Evolutionary conservation across 2,329 filamentous ascomycete genomes (phyloP).

Genomic region (Neocatenulostroma microsporum): DNA sequence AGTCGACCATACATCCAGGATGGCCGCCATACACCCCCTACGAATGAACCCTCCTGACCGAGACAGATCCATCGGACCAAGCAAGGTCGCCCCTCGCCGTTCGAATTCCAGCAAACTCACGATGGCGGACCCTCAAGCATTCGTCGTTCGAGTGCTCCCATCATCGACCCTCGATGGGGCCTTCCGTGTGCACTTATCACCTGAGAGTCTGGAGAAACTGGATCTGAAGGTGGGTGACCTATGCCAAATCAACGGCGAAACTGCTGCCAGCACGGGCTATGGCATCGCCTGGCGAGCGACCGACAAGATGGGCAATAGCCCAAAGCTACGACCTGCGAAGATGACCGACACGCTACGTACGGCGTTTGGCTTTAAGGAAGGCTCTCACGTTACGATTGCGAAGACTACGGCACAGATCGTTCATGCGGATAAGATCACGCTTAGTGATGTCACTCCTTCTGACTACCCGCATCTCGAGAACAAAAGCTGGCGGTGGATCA

Average conservation of each 20-base stretch:
- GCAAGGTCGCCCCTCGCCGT: too few relatives aligned
- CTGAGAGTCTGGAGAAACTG: constrained; percentile 48
- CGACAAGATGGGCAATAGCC: constrained; percentile 46
- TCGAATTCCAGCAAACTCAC: too few relatives aligned
- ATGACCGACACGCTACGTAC: constrained; percentile 66
- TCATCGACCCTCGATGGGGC: constrained; percentile 42
- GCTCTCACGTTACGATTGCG: constrained; percentile 58
- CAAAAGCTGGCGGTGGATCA: constrained; percentile 27
- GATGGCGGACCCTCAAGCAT: constrained; percentile 23
- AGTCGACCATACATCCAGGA: background rate
- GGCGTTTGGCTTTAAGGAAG: constrained; percentile 62
- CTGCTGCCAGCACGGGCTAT: constrained; percentile 40
- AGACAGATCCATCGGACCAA: too few relatives aligned
- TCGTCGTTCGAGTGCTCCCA: constrained; percentile 36
- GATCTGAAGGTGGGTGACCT: constrained; percentile 52
- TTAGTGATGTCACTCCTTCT: constrained; percentile 51
- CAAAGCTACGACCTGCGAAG: constrained; percentile 60
- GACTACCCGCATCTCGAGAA: constrained; percentile 25
- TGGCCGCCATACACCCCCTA: constrained; percentile 6
- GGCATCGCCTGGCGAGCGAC: constrained; percentile 57
- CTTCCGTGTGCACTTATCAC: constrained; percentile 52
- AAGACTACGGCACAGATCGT: constrained; percentile 45
- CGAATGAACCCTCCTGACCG: constrained; percentile 10
- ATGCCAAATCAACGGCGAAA: constrained; percentile 44
- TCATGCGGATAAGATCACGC: constrained; percentile 50